phyloP scores from a whole-genome alignment of 208 protist species.

The Acanthamoeba castellanii region DNA sequence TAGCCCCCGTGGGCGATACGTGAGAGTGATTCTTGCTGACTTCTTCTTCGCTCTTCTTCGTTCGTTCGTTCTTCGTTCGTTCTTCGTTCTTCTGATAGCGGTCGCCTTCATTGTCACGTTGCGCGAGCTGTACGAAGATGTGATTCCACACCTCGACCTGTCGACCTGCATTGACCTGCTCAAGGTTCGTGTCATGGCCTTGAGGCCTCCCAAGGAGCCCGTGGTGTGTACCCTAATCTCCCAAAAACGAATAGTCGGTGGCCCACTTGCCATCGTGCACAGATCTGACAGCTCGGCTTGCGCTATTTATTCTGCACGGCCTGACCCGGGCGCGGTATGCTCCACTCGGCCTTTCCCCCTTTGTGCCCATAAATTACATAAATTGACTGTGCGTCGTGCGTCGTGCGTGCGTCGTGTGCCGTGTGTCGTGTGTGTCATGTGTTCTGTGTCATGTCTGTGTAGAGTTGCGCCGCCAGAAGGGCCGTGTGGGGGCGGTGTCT shows the following conservation, averaged over 20 bases:
- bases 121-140: background rate
- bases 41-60: no score
- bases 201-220: background rate
- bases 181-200: background rate
- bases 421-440: no score
- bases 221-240: background rate
- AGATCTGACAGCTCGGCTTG: background rate
- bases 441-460: no score
- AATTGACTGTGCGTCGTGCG: background rate
- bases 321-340: background rate
- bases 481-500: background rate
- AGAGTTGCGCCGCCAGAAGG: background rate
- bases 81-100: background rate
- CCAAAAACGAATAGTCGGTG: slow-evolving; percentile 1
- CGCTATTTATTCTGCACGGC: background rate
- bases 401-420: background rate
- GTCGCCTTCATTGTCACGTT: background rate
- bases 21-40: no score
- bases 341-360: background rate
- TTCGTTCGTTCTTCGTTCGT: no score
- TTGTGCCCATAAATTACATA: background rate
- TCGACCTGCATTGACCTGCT: background rate
- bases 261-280: background rate
- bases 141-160: background rate
- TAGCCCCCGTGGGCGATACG: no score